Percentiles rank a stretch among this genome's conserved stretches.
phyloP scores from a whole-genome alignment of 169 alveolate genomes.

The Eimeria acervulina region DNA sequence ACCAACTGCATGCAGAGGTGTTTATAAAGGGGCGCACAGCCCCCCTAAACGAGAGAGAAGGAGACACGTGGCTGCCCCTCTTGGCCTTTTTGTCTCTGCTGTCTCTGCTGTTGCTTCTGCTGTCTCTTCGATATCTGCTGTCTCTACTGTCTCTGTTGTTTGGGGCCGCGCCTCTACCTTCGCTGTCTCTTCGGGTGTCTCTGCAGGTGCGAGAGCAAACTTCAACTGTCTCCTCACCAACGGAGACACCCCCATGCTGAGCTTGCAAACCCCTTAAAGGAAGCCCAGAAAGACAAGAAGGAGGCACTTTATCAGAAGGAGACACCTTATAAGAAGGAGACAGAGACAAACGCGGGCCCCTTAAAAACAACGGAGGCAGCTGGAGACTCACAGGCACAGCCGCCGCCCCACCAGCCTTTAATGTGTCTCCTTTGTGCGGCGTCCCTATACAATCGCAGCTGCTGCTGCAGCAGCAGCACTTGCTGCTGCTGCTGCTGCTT shows the following conservation, averaged over 20 bases:
- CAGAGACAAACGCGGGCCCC: too few species aligned
- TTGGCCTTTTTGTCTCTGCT: neutral
- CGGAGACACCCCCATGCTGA: neutral
- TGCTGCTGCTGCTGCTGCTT: constrained; percentile 23
- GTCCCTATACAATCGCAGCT: neutral
- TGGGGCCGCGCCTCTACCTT: neutral
- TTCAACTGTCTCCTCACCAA: neutral
- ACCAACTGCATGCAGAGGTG: neutral
- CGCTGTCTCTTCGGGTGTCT: neutral
- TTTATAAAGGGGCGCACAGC: neutral
- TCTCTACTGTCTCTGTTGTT: neutral
- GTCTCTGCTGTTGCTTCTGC: neutral
- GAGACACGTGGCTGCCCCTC: neutral
- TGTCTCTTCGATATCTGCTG: neutral
- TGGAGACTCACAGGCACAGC: neutral
- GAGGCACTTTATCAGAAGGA: too few species aligned
- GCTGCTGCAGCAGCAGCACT: neutral
- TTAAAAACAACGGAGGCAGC: neutral
- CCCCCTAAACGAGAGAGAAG: neutral
- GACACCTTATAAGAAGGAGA: constrained; percentile 12
- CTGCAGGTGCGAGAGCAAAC: neutral
- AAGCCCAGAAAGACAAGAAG: too few species aligned
- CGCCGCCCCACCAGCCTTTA: neutral
- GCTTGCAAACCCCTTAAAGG: too few species aligned
- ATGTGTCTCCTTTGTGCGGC: neutral